Percentiles rank a stretch among this genome's conserved stretches.
Conservation (phyloP, 768 basidiomycete species). For the Gautieria morchelliformis region DNA sequence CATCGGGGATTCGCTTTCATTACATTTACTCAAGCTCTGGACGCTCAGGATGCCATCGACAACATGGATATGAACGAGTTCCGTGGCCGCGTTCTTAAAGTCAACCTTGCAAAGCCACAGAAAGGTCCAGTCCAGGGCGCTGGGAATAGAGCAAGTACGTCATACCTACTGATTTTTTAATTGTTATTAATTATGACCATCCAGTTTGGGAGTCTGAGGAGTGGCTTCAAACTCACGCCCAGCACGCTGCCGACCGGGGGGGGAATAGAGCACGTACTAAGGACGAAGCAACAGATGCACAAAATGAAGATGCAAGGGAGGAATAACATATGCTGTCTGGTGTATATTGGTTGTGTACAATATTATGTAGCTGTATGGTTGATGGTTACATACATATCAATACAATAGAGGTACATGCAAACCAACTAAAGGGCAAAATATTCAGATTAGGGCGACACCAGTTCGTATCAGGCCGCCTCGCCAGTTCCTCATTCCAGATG, state of each 20-base stretch:
- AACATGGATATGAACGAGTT: slow-evolving; percentile 97
- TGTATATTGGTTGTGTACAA: not conserved
- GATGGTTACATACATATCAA: too few relatives aligned
- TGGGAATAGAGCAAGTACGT: slow-evolving; percentile 70
- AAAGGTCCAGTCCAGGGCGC: slow-evolving; percentile 52
- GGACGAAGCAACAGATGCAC: not conserved
- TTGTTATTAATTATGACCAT: slow-evolving; percentile 7
- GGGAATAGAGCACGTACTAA: slow-evolving; percentile 29
- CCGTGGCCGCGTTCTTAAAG: slow-evolving; percentile 65
- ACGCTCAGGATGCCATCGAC: slow-evolving; percentile 95
- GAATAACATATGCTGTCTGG: not conserved
- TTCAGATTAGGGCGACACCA: slow-evolving; percentile 66
- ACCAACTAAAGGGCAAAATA: not conserved
- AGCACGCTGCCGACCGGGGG: slow-evolving; percentile 67
- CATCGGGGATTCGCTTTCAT: slow-evolving; percentile 93
- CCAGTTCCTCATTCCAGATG: slow-evolving; percentile 86
- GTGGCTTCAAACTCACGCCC: slow-evolving; percentile 77
- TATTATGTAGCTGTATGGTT: not conserved
- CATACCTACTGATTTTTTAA: slow-evolving; percentile 2
- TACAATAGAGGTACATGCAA: not conserved
- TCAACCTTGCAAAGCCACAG: slow-evolving; percentile 77
- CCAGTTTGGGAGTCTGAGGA: slow-evolving; percentile 96
- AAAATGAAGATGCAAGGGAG: not conserved
- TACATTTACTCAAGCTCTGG: slow-evolving; percentile 67
- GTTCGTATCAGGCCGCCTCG: slow-evolving; percentile 76